Base-by-base conservation (phyloP, 441 rosid genomes). In the Eutrema salsugineum region DNA sequence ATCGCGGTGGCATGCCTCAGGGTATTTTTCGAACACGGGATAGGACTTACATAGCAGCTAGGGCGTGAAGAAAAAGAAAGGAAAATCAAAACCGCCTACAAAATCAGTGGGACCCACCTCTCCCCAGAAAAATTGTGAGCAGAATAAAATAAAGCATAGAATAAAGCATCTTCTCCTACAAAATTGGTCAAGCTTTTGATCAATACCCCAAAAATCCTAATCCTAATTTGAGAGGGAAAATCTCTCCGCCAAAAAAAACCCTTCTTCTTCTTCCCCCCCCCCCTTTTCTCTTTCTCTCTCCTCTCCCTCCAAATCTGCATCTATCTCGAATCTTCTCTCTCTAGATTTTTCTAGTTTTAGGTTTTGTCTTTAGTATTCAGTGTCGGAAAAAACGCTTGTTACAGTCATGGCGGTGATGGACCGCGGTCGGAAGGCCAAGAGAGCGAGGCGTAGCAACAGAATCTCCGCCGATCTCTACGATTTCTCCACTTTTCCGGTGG, bases 381-480 rank as follows among this genome's bases (percentile, higher is more conserved):
- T 24, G 27, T 24, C 27, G 27, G 6, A 42, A 35, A 35, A 22
- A 62, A 36, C n/a, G 1, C n/a, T 53, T 27, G 6, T 17, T 59
- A 58, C 43, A 15, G 28, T 43, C 62, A 63, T 72, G 74, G 78
- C 78, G 40, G 73, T 78, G 56, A 62, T 55, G 66, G 65, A 78
- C 50, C 60, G 66, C 32, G 40, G 67, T 70, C 76, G 87, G 55
- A 83, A 88, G 11, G 57, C 78, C 47, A 85, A 87, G 72, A 78
- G 86, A 59, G 58, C 80, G 43, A 83, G 71, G 70, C 71, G 83
- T 32, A 68, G 51, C 72, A 78, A 73, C 78, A 71, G 86, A 44
- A 70, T 83, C 63, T 79, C 82, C 1, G 90, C 92, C 10, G 81
- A 83, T 75, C 82, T 75, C 20, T 61, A 77, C 77, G 83, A 82